Evolutionary conservation across 768 basidiomycete species (phyloP).

Genomic region (Hebeloma cylindrosporum): DNA sequence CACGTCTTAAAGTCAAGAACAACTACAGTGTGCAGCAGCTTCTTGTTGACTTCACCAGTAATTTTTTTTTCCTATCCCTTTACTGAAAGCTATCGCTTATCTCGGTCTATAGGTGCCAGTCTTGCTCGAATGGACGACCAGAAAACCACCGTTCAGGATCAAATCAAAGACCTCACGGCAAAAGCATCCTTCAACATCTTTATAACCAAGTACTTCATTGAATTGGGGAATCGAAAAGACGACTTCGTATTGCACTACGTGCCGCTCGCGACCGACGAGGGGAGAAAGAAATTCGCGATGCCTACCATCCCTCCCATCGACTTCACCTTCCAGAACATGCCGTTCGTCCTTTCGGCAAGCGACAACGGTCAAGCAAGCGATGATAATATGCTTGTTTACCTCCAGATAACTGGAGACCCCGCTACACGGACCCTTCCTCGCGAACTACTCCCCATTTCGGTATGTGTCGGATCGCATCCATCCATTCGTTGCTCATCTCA

Average conservation of each 20-base stretch:
- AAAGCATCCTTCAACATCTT: neutral
- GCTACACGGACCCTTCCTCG: neutral
- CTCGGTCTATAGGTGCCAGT: neutral
- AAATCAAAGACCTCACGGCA: neutral
- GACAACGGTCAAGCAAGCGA: neutral
- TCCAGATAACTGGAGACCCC: neutral
- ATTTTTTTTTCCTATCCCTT: neutral
- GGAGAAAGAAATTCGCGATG: neutral
- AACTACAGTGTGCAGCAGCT: constrained; percentile 1
- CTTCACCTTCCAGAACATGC: constrained; percentile 1
- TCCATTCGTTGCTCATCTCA: neutral
- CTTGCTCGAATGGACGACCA: neutral
- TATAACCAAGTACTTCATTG: neutral
- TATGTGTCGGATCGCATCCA: neutral
- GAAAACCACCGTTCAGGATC: neutral
- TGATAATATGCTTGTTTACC: constrained; percentile 2
- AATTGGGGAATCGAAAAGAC: neutral
- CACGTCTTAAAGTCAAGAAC: neutral
- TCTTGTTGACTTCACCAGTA: constrained; percentile 1
- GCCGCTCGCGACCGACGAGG: neutral
- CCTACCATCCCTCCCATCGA: neutral
- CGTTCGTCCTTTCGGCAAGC: neutral
- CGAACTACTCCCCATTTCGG: neutral
- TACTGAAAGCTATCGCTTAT: neutral
- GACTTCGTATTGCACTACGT: constrained; percentile 1